Evolutionary conservation across 2,329 filamentous ascomycete genomes (phyloP).

Genomic region (Xylariaceae sp.): DNA sequence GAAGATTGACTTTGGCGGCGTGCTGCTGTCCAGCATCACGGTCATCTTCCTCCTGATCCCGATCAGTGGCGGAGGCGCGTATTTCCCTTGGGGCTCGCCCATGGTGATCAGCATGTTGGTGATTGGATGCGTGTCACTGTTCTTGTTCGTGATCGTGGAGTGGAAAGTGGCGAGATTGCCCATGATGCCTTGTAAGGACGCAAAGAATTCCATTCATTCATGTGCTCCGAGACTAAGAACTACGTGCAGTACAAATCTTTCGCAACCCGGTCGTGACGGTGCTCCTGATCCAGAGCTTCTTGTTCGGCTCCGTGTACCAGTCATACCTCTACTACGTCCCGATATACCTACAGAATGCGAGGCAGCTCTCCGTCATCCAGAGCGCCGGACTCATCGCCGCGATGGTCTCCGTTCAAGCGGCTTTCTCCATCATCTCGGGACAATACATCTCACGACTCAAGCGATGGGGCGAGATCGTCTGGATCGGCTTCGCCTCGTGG

Average conservation of each 20-base stretch:
- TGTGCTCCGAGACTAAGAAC: too few species aligned
- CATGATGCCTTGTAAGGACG: constrained; percentile 53
- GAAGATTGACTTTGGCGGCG: constrained; percentile 57
- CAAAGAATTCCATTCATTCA: too few species aligned
- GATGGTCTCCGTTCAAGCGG: constrained; percentile 43
- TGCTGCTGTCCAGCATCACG: constrained; percentile 48
- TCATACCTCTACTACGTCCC: constrained; percentile 57
- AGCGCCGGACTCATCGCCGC: constrained; percentile 50
- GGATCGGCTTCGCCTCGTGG: constrained; percentile 33
- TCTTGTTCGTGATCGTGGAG: constrained; percentile 50
- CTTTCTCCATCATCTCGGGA: constrained; percentile 44
- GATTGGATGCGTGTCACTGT: constrained; percentile 40
- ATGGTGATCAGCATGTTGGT: constrained; percentile 57
- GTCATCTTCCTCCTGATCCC: constrained; percentile 60
- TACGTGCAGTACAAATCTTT: constrained; percentile 44
- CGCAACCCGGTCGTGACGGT: constrained; percentile 46
- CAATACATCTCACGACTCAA: constrained; percentile 54
- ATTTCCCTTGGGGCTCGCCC: constrained; percentile 51
- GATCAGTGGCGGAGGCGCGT: constrained; percentile 52
- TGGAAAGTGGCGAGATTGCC: constrained; percentile 51
- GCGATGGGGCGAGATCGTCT: constrained; percentile 57
- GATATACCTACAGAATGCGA: constrained; percentile 57
- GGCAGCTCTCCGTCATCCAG: constrained; percentile 29
- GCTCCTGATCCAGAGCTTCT: constrained; percentile 54
- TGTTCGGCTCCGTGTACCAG: constrained; percentile 58